A percentile compares a stretch with the other conserved stretches of the same genome.
These are phyloP conservation scores for Suhomyces taliae DNA, from an alignment of 1,139 yeast genomes.

Conservation along the genomic window DNA sequence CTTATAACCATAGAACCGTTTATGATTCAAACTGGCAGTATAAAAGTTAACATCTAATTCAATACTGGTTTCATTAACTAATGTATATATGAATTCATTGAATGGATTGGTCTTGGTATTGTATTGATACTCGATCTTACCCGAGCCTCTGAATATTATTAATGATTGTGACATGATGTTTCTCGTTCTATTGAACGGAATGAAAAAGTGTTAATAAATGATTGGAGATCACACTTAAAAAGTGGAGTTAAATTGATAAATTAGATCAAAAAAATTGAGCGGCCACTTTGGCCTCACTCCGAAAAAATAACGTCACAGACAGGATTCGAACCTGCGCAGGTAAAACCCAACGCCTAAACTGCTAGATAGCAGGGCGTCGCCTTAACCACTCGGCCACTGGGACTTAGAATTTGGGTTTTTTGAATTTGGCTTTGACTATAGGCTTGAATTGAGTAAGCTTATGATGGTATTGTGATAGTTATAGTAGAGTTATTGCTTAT, in stretches of 20 bases:
- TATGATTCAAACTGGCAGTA: constrained; percentile 35
- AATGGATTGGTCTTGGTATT: constrained; percentile 41
- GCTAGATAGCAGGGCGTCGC: constrained; percentile 38
- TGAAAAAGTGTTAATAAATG: background rate
- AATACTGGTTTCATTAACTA: constrained; percentile 39
- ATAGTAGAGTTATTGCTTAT: no score
- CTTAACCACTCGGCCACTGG: constrained; percentile 38
- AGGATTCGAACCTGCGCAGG: constrained; percentile 92
- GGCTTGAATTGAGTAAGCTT: no score
- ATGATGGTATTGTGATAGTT: no score
- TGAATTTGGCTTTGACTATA: background rate
- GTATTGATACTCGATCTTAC: constrained; percentile 38
- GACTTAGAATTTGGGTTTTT: constrained; percentile 12
- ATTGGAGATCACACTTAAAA: background rate
- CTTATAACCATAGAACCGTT: constrained; percentile 36
- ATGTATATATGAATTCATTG: constrained; percentile 38
- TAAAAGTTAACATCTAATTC: constrained; percentile 37
- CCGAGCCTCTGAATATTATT: constrained; percentile 39
- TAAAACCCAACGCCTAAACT: constrained; percentile 73
- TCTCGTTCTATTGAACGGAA: background rate
- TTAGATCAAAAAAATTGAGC: background rate
- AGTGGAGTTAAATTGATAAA: background rate
- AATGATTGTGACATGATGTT: constrained; percentile 28
- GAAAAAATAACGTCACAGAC: constrained; percentile 68
- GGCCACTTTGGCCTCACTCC: background rate